Conservation (phyloP, 345 rosid genomes). For the Litchi chinensis region DNA sequence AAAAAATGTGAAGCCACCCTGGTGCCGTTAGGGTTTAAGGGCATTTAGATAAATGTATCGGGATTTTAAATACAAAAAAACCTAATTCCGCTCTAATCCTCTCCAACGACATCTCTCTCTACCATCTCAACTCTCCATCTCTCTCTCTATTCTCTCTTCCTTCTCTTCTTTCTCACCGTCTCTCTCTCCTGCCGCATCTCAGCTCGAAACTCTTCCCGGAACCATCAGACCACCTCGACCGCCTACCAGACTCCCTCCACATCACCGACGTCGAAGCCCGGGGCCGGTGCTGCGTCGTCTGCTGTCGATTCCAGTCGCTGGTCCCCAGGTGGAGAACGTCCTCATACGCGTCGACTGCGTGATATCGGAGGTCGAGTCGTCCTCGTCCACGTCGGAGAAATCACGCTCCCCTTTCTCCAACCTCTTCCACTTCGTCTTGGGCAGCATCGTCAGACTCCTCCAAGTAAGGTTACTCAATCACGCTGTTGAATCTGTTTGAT, state of each 20-base stretch:
- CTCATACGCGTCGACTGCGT: conserved; percentile 90
- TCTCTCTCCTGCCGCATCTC: conserved; percentile 41
- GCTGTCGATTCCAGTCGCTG: conserved; percentile 70
- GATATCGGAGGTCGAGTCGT: conserved; percentile 80
- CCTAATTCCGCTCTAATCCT: no score
- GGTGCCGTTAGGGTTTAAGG: no score
- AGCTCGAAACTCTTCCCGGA: conserved; percentile 52
- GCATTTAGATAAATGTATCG: no score
- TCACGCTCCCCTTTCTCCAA: conserved; percentile 57
- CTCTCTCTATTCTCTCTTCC: no score
- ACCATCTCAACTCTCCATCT: no score
- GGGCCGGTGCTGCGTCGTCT: conserved; percentile 88
- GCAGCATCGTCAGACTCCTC: conserved; percentile 72
- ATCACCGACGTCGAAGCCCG: conserved; percentile 91
- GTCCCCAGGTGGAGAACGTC: conserved; percentile 86
- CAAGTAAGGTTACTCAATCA: conserved; percentile 31
- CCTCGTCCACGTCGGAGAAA: conserved; percentile 43
- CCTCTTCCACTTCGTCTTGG: conserved; percentile 53
- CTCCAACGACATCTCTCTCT: no score
- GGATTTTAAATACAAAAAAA: no score
- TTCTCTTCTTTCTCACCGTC: no score
- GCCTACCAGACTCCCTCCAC: conserved; percentile 75
- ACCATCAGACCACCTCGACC: conserved; percentile 79
- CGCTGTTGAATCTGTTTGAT: no score
- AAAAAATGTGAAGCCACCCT: no score